Percentiles rank a stretch among this genome's conserved stretches.
Conservation (phyloP, 2,329 filamentous ascomycete species). For the Exophiala phaeomuriformis region DNA sequence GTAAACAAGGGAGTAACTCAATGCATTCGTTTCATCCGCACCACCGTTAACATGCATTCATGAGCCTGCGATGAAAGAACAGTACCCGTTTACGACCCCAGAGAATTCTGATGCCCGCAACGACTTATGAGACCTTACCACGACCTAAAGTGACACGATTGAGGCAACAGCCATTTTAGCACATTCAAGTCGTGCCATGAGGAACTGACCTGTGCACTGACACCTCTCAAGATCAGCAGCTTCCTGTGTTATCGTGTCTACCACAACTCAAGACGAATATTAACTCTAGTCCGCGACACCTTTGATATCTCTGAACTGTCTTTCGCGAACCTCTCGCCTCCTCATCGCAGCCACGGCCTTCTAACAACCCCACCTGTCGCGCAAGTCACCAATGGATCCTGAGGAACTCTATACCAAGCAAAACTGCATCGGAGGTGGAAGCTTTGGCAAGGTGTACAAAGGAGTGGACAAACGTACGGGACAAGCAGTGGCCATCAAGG, state of each 20-base stretch:
- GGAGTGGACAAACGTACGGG: slow-evolving; percentile 91
- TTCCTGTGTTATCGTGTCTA: not conserved
- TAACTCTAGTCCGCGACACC: not conserved
- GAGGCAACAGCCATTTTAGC: not conserved
- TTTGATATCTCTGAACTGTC: not conserved
- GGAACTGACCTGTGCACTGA: slow-evolving; percentile 13
- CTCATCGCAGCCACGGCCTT: not conserved
- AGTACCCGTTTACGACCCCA: not conserved
- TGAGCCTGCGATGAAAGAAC: not conserved
- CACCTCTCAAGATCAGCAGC: not conserved
- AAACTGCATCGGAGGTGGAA: slow-evolving; percentile 87
- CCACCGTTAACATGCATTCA: not conserved
- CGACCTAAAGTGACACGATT: not conserved
- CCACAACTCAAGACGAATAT: no score
- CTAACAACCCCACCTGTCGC: not conserved
- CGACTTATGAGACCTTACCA: not conserved
- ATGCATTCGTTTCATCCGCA: slow-evolving; percentile 12
- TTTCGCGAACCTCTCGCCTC: not conserved
- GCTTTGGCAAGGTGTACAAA: slow-evolving; percentile 98
- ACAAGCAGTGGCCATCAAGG: slow-evolving; percentile 91
- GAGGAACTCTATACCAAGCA: slow-evolving; percentile 90
- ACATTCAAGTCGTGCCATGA: not conserved
- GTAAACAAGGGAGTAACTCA: slow-evolving; percentile 6
- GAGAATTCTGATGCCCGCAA: not conserved
- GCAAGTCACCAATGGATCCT: slow-evolving; percentile 57